A percentile compares a stretch with the other conserved stretches of the same genome.
phyloP scores from a whole-genome alignment of 2,329 filamentous ascomycete species.

The Hypoxylon rubiginosum region DNA sequence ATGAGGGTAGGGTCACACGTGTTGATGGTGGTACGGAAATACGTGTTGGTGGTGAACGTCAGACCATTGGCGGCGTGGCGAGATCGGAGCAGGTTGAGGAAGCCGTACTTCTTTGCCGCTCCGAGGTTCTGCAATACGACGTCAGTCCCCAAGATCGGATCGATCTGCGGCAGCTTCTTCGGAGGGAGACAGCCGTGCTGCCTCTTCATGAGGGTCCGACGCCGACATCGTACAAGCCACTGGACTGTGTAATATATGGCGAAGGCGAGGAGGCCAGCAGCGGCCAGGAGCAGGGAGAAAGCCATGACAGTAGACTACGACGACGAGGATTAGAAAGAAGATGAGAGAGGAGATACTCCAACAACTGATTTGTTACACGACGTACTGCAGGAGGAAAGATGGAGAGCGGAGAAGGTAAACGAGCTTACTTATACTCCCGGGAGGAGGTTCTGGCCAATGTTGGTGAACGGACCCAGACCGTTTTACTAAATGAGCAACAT shows the following conservation, averaged over 20 bases:
- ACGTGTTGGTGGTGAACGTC: constrained; percentile 44
- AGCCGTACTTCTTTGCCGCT: constrained; percentile 37
- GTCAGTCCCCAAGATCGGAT: constrained; percentile 41
- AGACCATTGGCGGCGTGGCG: constrained; percentile 40
- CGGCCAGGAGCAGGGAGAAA: constrained; percentile 36
- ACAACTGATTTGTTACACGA: constrained; percentile 29
- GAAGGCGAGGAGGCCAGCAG: constrained; percentile 27
- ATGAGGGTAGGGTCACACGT: constrained; percentile 41
- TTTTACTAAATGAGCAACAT: constrained; percentile 36
- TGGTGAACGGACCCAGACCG: constrained; percentile 37
- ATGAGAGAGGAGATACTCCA: constrained; percentile 2
- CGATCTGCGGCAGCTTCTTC: constrained; percentile 39
- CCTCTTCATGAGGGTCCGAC: constrained; percentile 32
- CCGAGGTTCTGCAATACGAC: constrained; percentile 38
- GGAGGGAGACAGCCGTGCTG: constrained; percentile 41
- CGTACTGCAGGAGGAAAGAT: constrained; percentile 31
- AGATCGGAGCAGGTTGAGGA: constrained; percentile 40
- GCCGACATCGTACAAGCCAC: constrained; percentile 38
- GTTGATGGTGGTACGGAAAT: constrained; percentile 43
- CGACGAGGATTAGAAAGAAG: not conserved
- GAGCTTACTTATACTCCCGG: constrained; percentile 41
- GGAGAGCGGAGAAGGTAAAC: constrained; percentile 37
- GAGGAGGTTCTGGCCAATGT: constrained; percentile 32
- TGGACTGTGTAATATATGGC: constrained; percentile 29
- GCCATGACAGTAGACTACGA: constrained; percentile 31